Evolutionary conservation across 805 yeast genomes (phyloP), one percentile per base, ranked within the genome.

Genomic region (Saccharomycodes ludwigii): DNA sequence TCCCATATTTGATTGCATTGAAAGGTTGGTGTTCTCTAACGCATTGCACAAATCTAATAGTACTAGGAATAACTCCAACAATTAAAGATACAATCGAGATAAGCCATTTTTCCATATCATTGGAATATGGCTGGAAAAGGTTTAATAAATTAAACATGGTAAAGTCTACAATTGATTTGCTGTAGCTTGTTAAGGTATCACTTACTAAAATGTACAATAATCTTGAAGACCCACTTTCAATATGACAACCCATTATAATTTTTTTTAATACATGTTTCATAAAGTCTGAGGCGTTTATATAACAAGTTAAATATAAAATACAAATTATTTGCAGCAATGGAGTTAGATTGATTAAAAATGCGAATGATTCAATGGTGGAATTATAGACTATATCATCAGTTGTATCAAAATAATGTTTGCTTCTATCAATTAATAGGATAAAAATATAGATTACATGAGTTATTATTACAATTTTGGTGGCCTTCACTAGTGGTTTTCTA

Each of bases 41-140:
- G 52, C 97, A 91, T 57, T 91, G 99, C 29, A 70, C 68, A 18
- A 88, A 63, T 46, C 98, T 67, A 18, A 88, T 71, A n/a, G 70
- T 46, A 6, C 74, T 68, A 1, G 98, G 98, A 6, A 75, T 52
- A 9, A 52, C 35, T 4, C 62, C 59, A 8, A 61, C 46, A 2
- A 46, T 36, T 5, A 55, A 30, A 29, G 52, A 52, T 14, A 51
- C 32, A 30, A 48, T 45, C 30, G 31, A 36, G 33, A 38, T 21
- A 26, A 13, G 7, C 21, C 15, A 14, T 33, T 36, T 27, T 32
- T 8, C 18, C 34, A 27, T 13, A 34, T n/a, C n/a, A n/a, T n/a
- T n/a, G n/a, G n/a, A n/a, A n/a, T n/a, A n/a, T n/a, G n/a, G n/a
- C n/a, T n/a, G n/a, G n/a, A n/a, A n/a, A n/a, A n/a, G n/a, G n/a